Base-by-base conservation (phyloP, 2,329 filamentous ascomycete genomes). In the Penicillium freii region DNA sequence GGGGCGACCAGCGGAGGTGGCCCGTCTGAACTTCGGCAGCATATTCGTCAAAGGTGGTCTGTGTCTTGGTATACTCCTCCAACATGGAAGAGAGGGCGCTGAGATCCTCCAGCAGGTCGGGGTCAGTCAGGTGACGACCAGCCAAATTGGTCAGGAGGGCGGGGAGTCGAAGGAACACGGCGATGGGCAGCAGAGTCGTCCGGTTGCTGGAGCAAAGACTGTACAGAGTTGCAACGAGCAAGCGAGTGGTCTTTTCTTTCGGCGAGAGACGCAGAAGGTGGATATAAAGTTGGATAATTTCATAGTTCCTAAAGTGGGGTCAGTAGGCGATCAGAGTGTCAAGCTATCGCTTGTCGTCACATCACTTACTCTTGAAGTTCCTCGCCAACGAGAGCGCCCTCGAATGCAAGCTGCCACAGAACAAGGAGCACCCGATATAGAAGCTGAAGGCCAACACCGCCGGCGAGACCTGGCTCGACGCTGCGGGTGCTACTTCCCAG, bases 321-420 rank as follows among this genome's bases (percentile, higher is more conserved):
- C 42, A 67, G 64, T 58, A 54, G 51, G 33, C 57, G 67, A 62
- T 27, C 17, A 53, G 13, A 51, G 51, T 46, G n/a, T 39, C 33
- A 21, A 27, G 11, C 15, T 31, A 36, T 48, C 3, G 10, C 29
- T 38, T 10, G 50, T 38, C 5, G 23, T 19, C 39, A 33, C 10
- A 25, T 33, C 21, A 66, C 71, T 66, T 62, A 72, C 69, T 68
- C 61, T 75, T 97, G 90, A 57, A 99, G 81, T 42, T 93, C 92
- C 58, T 88, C 87, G 13, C 91, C 91, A 48, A 89, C 81, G 13
- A 85, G 73, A 57, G 80, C 75, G 31, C 82, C 85, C 73, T 97
- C 94, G 65, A 99, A 99, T 71, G 92, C 96, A 65, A 99, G 81
- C 79, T 97, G 92, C 94, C 94, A 99, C 57, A 99, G 80, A 13